phyloP scores from a whole-genome alignment of 345 rosid genomes.

The Firmiana major region DNA sequence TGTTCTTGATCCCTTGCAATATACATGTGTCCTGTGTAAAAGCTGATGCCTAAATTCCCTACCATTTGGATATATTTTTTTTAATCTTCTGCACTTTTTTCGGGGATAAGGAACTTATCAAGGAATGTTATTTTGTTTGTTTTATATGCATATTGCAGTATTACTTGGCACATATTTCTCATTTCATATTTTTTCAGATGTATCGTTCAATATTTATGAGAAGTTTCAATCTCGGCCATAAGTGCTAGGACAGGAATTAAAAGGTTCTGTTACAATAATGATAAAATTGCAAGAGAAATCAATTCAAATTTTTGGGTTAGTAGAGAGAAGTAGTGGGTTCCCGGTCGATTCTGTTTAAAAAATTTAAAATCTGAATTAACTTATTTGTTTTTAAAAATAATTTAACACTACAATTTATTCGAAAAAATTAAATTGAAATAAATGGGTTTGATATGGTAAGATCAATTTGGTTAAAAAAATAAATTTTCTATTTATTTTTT shows the following conservation, averaged over 20 bases:
- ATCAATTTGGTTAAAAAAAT: too few relatives aligned
- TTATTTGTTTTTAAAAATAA: too few relatives aligned
- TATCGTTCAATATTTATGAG: not conserved
- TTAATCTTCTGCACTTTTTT: not conserved
- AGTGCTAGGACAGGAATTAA: not conserved
- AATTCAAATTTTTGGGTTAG: too few relatives aligned
- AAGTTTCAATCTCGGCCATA: not conserved
- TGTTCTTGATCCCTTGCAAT: not conserved
- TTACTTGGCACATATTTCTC: not conserved
- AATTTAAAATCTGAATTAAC: too few relatives aligned
- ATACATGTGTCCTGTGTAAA: slow-evolving; percentile 4
- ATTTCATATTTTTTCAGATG: not conserved
- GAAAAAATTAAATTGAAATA: too few relatives aligned
- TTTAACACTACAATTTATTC: too few relatives aligned
- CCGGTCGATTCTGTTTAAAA: too few relatives aligned
- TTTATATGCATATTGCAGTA: not conserved
- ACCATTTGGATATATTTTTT: slow-evolving; percentile 3
- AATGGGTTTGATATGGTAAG: too few relatives aligned
- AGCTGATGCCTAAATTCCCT: not conserved
- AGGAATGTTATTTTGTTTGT: not conserved
- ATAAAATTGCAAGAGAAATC: too few relatives aligned
- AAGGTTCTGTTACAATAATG: not conserved
- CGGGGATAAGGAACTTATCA: not conserved
- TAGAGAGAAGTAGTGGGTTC: too few relatives aligned
- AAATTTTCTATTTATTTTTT: too few relatives aligned